A percentile compares a stretch with the other conserved stretches of the same genome.
Evolutionary conservation across 305 asterid species (phyloP).

Genomic region (Salvia sclarea): DNA sequence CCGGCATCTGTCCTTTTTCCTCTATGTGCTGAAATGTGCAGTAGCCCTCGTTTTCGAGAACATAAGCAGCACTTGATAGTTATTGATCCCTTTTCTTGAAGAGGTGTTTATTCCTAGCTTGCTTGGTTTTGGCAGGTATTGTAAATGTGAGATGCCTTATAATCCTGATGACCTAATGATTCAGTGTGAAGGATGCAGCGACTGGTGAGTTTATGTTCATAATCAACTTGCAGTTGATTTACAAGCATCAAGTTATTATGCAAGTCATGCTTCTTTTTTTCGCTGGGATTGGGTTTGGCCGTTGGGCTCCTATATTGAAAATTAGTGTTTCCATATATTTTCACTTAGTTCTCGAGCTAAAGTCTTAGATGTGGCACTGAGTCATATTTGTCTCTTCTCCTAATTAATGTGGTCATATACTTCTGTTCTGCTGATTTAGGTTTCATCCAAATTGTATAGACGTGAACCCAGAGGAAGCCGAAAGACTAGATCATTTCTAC

Average conservation of each 20-base stretch:
- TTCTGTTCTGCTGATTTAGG: constrained; percentile 55
- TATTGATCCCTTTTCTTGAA: constrained; percentile 10
- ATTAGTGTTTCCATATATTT: constrained; percentile 2
- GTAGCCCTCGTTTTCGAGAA: constrained; percentile 4
- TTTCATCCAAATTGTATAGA: constrained; percentile 80
- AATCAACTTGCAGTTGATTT: constrained; percentile 20
- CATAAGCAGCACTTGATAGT: not conserved
- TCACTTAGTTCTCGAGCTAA: not conserved
- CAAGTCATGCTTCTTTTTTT: not conserved
- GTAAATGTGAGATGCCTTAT: constrained; percentile 94
- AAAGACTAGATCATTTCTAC: constrained; percentile 60
- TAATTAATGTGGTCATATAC: too few relatives aligned
- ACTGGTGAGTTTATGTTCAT: constrained; percentile 57
- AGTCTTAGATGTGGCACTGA: constrained; percentile 16
- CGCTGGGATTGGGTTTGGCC: not conserved
- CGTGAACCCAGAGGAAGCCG: constrained; percentile 73
- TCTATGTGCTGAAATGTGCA: constrained; percentile 2
- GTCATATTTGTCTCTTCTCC: constrained; percentile 7
- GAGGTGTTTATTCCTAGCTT: constrained; percentile 22
- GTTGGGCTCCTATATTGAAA: not conserved
- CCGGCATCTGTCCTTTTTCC: not conserved
- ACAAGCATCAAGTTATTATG: constrained; percentile 3
- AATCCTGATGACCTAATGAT: constrained; percentile 89
- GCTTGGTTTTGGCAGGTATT: constrained; percentile 58
- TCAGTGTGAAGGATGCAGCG: constrained; percentile 80